phyloP scores from a whole-genome alignment of 176 grass and related monocot genomes.

The Elymus sibiricus region DNA sequence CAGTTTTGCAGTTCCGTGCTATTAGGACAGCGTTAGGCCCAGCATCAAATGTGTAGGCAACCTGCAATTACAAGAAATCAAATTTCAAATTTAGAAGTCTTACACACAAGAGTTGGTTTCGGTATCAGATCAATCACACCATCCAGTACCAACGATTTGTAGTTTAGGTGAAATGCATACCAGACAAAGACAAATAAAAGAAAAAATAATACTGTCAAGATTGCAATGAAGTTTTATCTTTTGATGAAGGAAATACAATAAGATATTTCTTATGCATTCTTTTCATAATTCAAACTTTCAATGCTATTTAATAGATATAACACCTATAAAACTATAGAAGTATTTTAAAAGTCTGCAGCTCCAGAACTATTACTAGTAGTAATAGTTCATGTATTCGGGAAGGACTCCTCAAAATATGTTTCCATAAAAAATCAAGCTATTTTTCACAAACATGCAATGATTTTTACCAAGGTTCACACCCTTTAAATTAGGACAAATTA shows the following conservation, averaged over 20 bases:
- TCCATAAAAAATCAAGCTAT: not conserved
- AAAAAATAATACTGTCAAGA: not conserved
- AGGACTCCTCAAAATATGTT: not conserved
- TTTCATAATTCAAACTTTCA: not conserved
- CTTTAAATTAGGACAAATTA: not conserved
- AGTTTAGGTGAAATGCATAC: not conserved
- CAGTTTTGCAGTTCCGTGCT: conserved; percentile 65
- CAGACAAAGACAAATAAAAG: not conserved
- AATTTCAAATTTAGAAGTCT: not conserved
- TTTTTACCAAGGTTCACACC: not conserved
- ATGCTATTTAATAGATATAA: not conserved
- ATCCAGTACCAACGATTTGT: not conserved
- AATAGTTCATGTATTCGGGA: not conserved
- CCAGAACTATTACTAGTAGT: not conserved
- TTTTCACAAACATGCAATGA: not conserved
- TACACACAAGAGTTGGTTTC: conserved; percentile 1
- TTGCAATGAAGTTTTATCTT: not conserved
- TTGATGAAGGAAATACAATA: not conserved
- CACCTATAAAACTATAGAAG: not conserved
- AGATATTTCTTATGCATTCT: not conserved
- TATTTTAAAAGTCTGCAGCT: not conserved
- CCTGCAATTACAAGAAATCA: conserved; percentile 40
- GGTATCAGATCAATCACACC: not conserved
- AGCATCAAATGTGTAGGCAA: conserved; percentile 89
- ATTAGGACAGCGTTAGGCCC: conserved; percentile 84